phyloP scores from a whole-genome alignment of 2,329 filamentous ascomycete genomes.

The Epichloe hybrida region DNA sequence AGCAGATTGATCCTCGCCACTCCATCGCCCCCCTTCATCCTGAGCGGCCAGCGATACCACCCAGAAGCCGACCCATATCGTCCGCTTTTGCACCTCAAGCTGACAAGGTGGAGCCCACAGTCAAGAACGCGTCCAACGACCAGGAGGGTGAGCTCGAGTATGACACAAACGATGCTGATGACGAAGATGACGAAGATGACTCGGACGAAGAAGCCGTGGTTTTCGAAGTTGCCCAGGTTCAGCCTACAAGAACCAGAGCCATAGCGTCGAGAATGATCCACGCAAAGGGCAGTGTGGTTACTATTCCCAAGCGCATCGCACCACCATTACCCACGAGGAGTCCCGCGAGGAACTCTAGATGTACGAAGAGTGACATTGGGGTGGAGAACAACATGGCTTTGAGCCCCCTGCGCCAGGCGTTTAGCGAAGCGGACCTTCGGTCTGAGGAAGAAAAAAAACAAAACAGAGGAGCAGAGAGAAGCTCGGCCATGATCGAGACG shows the following conservation, averaged over 20 bases:
- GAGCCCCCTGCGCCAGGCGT: constrained; percentile 39
- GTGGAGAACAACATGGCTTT: constrained; percentile 39
- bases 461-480: not conserved
- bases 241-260: constrained; percentile 40
- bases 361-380: constrained; percentile 41
- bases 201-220: constrained; percentile 50
- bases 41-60: constrained; percentile 7
- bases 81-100: constrained; percentile 1
- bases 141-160: constrained; percentile 12
- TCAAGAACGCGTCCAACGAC: constrained; percentile 13
- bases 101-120: constrained; percentile 13
- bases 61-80: constrained; percentile 1
- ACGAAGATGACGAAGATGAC: constrained; percentile 33
- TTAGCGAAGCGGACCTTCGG: constrained; percentile 20
- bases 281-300: constrained; percentile 67
- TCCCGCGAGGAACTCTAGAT: constrained; percentile 47
- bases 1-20: constrained; percentile 28
- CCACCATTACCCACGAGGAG: constrained; percentile 69
- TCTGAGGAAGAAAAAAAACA: constrained; percentile 12
- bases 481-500: not conserved
- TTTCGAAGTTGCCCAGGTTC: constrained; percentile 50
- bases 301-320: constrained; percentile 66
- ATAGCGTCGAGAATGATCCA: constrained; percentile 52
- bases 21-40: constrained; percentile 16
- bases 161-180: constrained; percentile 21